These are phyloP conservation scores for Lupinus albus DNA, from an alignment of 306 rosid species.

Conservation along the genomic window DNA sequence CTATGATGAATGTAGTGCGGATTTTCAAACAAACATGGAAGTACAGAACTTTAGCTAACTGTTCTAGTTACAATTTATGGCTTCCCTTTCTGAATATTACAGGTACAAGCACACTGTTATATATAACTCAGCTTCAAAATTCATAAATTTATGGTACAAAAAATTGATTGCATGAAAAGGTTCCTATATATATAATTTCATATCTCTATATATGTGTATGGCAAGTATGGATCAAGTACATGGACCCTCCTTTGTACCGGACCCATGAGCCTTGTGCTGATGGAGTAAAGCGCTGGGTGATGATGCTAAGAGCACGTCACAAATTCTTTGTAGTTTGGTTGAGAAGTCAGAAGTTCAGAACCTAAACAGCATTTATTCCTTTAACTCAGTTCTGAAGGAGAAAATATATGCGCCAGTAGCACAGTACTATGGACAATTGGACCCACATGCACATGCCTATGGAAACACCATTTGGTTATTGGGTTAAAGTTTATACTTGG, in stretches of 20 bases:
- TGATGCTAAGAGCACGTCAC: slow-evolving; percentile 35
- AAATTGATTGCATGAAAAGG: too few species aligned
- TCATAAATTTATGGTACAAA: too few species aligned
- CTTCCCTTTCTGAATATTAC: background rate
- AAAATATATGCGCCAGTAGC: slow-evolving; percentile 10
- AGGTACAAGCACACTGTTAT: too few species aligned
- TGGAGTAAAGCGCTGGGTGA: slow-evolving; percentile 10
- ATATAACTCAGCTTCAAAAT: too few species aligned
- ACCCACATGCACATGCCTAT: slow-evolving; percentile 28
- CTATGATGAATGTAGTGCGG: background rate
- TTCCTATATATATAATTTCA: too few species aligned
- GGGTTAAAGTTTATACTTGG: too few species aligned
- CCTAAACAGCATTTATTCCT: slow-evolving; percentile 22
- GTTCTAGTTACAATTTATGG: background rate
- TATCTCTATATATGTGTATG: too few species aligned
- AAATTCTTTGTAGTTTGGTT: slow-evolving; percentile 2
- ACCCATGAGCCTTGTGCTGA: too few species aligned
- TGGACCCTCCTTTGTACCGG: too few species aligned
- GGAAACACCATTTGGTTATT: too few species aligned
- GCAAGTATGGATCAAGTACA: too few species aligned
- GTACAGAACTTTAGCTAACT: background rate
- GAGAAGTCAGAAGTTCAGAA: background rate
- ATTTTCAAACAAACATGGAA: background rate
- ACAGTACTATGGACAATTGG: slow-evolving; percentile 6
- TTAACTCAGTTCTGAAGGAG: slow-evolving; percentile 6